Conservation (phyloP, 2,329 filamentous ascomycete genomes). For the Pestalotiopsis sp. region DNA sequence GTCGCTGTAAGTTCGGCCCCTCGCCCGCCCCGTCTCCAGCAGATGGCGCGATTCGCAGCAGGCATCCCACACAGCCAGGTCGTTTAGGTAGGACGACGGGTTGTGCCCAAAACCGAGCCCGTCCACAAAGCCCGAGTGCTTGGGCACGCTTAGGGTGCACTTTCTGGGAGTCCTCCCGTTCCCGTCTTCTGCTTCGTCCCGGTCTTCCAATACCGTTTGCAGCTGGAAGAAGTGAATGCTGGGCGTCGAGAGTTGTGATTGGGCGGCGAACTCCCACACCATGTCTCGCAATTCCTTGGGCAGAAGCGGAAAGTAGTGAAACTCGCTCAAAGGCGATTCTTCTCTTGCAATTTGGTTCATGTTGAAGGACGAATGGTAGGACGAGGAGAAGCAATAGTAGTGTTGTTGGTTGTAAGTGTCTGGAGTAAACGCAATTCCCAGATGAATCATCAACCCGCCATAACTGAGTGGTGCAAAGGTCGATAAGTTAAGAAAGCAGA, state of each 20-base stretch:
- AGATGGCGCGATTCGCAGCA: constrained; percentile 11
- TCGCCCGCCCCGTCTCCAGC: background rate
- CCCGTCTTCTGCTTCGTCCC: background rate
- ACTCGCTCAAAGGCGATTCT: constrained; percentile 1
- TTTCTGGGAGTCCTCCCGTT: background rate
- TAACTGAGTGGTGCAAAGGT: background rate
- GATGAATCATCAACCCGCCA: background rate
- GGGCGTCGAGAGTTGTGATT: background rate
- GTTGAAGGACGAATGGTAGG: background rate
- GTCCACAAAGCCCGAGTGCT: background rate
- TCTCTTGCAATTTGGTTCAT: background rate
- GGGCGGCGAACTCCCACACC: constrained; percentile 7
- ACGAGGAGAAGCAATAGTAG: background rate
- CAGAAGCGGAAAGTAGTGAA: constrained; percentile 11
- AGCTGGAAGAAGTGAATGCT: constrained; percentile 13
- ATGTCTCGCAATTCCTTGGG: constrained; percentile 11
- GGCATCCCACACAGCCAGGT: constrained; percentile 8
- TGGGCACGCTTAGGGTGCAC: background rate
- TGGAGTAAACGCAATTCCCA: background rate
- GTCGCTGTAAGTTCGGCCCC: background rate
- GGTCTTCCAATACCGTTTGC: background rate
- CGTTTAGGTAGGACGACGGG: constrained; percentile 9
- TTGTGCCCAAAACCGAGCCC: background rate
- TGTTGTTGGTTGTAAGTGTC: background rate
- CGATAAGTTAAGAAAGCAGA: background rate